These are phyloP conservation scores for Pholiota conissans DNA, from an alignment of 768 basidiomycete genomes.

Conservation along the genomic window DNA sequence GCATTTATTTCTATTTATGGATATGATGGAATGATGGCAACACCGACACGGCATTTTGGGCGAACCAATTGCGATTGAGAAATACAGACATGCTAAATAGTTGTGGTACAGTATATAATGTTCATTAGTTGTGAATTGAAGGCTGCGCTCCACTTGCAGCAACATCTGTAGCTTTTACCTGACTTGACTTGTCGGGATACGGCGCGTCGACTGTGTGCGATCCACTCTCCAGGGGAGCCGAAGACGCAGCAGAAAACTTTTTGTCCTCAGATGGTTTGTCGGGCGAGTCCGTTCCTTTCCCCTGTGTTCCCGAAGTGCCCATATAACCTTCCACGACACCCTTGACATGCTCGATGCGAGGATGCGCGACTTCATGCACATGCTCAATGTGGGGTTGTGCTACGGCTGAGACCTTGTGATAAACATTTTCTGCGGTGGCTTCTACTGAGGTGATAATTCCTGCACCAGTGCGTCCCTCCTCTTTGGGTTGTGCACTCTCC, in stretches of 20 bases:
- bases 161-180: slow-evolving; percentile 17
- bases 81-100: neutral
- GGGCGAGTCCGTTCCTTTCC: neutral
- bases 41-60: no score
- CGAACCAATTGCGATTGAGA: no score
- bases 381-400: slow-evolving; percentile 8
- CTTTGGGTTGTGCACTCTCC: neutral
- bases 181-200: slow-evolving; percentile 26
- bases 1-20: neutral
- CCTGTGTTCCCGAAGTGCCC: slow-evolving; percentile 8
- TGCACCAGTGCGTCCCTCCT: neutral
- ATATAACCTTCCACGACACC: neutral
- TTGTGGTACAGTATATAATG: neutral
- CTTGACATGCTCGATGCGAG: slow-evolving; percentile 8
- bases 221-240: slow-evolving; percentile 41
- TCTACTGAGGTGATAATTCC: slow-evolving; percentile 32
- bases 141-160: slow-evolving; percentile 18
- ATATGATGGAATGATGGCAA: neutral
- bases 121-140: neutral
- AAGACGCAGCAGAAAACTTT: slow-evolving; percentile 36
- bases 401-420: slow-evolving; percentile 1
- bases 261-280: slow-evolving; percentile 17
- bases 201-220: slow-evolving; percentile 29
- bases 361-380: slow-evolving; percentile 16
- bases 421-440: slow-evolving; percentile 23